phyloP scores from a whole-genome alignment of 306 rosid species.

The Hylodesmum podocarpum region DNA sequence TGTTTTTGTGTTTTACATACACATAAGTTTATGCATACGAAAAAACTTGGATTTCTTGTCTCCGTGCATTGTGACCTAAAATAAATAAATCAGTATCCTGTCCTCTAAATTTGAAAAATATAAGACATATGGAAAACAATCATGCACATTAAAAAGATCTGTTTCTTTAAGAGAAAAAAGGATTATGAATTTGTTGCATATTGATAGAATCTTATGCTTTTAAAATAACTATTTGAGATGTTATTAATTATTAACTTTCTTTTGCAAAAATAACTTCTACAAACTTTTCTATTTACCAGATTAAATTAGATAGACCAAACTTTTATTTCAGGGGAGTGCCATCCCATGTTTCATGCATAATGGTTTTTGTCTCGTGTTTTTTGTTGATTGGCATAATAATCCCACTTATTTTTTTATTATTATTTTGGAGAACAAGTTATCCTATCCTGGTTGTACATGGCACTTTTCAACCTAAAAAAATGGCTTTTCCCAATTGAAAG shows the following conservation, averaged over 20 bases:
- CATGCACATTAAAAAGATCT: background rate
- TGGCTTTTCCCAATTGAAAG: background rate
- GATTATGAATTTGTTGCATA: background rate
- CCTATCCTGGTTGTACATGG: background rate
- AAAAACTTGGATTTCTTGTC: background rate
- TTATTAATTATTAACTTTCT: background rate
- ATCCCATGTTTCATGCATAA: background rate
- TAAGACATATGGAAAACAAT: background rate
- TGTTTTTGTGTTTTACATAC: background rate
- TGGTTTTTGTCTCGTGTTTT: background rate
- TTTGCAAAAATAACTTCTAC: background rate
- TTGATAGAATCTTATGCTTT: background rate
- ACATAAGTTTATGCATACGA: background rate
- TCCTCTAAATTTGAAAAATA: background rate
- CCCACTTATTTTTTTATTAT: background rate
- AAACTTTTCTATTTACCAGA: conserved; percentile 20
- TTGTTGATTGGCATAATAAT: background rate
- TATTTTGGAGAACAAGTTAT: background rate
- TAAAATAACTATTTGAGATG: background rate
- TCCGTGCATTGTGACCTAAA: background rate
- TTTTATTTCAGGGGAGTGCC: background rate
- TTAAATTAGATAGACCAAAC: background rate
- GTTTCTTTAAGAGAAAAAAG: background rate
- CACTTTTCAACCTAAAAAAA: background rate
- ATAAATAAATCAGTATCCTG: background rate